Conservation (phyloP, 1,284 basidiomycete genomes). For the Cryptococcus hybrid region DNA sequence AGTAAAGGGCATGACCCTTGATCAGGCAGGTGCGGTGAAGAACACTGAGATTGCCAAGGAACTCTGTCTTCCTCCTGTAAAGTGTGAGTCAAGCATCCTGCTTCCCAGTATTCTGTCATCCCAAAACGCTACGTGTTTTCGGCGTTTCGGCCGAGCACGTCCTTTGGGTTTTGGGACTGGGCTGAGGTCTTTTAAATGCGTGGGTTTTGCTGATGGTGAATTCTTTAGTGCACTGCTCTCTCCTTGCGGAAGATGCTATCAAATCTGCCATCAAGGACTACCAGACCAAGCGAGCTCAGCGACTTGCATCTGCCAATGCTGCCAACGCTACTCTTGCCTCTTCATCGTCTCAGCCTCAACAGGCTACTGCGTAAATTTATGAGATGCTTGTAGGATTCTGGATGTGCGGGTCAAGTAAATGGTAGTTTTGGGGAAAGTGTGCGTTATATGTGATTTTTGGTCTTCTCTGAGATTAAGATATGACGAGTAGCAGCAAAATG, state of each 20-base stretch:
- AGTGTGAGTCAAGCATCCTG: slow-evolving; percentile 64
- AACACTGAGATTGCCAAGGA: slow-evolving; percentile 99
- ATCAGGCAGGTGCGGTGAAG: slow-evolving; percentile 93
- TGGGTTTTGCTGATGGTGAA: not conserved
- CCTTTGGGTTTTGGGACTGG: no score
- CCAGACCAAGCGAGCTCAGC: slow-evolving; percentile 66
- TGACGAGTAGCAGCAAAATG: no score
- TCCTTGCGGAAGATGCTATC: slow-evolving; percentile 98
- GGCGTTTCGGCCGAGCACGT: no score
- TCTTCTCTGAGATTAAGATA: no score
- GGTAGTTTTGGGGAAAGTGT: no score
- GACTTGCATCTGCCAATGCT: slow-evolving; percentile 24
- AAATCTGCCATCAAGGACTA: slow-evolving; percentile 90
- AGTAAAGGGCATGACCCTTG: slow-evolving; percentile 90
- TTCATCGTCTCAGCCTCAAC: not conserved
- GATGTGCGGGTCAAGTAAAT: no score
- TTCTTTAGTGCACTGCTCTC: slow-evolving; percentile 61
- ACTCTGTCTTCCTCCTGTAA: slow-evolving; percentile 91
- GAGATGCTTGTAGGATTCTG: no score
- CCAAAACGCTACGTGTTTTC: no score
- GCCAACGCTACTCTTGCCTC: not conserved
- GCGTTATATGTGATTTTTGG: no score
- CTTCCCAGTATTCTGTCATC: not conserved
- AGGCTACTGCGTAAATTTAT: not conserved
- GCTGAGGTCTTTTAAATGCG: no score